Evolutionary conservation across 495 filamentous ascomycete species (phyloP), one percentile per base, ranked within the genome.

Genomic region (Xylaria curta): DNA sequence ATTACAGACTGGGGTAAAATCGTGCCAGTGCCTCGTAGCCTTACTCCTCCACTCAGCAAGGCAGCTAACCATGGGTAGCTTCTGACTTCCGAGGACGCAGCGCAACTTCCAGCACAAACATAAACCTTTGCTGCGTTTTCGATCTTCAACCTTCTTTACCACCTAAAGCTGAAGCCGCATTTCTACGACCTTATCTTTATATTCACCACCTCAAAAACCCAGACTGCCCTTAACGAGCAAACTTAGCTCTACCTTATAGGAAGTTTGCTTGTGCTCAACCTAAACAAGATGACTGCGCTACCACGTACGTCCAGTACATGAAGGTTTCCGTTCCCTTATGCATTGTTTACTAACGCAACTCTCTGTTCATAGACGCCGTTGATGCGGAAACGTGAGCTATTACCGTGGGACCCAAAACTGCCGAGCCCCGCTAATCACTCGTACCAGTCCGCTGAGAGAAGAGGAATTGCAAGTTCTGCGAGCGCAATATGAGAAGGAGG

Each of bases 401-500:
- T 60, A 28, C 44, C 36, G 9, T 56, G 1, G 19, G 17, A 51
- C 53, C 70, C 38, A n/a, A 19, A 8, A 56, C 65, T 47, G 51
- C 46, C 38, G 10, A 49, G 54, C 31, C 28, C 68, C 71, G 72
- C 72, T 58, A 38, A 56, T 1, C 46, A 5, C 10, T 17, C 10
- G 4, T 33, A n/a, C 58, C 75, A 97, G 94, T 74, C 92, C 96
- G 73, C 87, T 99, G 70, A 95, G 94, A 79, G 89, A 92, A 9
- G 91, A 91, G 24, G 96, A 99, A 79, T 90, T 99, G 66, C 89
- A 94, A 79, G 95, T 98, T 61, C 86, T 99, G 26, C 92, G 95
- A 68, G 85, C 92, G 66, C 96, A 98, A 82, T 99, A 95, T 81
- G 94, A 98, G 78, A 95, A 95, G 81, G 96, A 99, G 81, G 96